Evolutionary conservation across 768 basidiomycete species (phyloP).

Genomic region (Boletus reticulatus): DNA sequence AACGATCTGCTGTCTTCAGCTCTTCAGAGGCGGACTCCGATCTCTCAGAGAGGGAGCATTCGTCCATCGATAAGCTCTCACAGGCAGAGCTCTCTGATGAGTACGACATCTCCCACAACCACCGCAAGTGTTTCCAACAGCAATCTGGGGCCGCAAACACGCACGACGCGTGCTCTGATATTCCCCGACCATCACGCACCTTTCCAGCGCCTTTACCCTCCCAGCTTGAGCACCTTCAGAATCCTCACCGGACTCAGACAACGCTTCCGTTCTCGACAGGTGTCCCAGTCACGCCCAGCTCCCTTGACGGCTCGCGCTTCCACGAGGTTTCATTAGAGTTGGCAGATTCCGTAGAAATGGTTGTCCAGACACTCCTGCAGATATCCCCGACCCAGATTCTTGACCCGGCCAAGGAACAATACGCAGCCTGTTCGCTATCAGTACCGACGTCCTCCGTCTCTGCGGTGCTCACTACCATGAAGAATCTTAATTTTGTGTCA

Average conservation of each 20-base stretch:
- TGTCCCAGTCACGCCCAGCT: slow-evolving; percentile 18
- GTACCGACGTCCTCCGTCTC: slow-evolving; percentile 87
- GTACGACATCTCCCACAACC: slow-evolving; percentile 23
- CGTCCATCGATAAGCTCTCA: slow-evolving; percentile 30
- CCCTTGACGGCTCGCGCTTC: slow-evolving; percentile 37
- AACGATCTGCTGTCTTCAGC: slow-evolving; percentile 42
- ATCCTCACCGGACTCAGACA: slow-evolving; percentile 50
- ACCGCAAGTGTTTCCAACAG: slow-evolving; percentile 26
- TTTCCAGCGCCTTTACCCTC: slow-evolving; percentile 79
- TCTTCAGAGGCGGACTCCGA: slow-evolving; percentile 54
- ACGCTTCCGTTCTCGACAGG: slow-evolving; percentile 9
- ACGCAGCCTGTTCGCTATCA: slow-evolving; percentile 83
- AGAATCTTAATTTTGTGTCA: slow-evolving; percentile 89
- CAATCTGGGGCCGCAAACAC: slow-evolving; percentile 16
- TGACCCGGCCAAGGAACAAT: slow-evolving; percentile 91
- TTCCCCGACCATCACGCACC: slow-evolving; percentile 67
- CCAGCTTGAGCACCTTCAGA: slow-evolving; percentile 71
- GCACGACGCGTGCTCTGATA: slow-evolving; percentile 27
- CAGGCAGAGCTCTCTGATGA: slow-evolving; percentile 34
- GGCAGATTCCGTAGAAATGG: slow-evolving; percentile 87
- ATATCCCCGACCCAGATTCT: slow-evolving; percentile 87
- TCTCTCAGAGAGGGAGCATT: slow-evolving; percentile 44
- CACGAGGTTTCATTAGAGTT: slow-evolving; percentile 81
- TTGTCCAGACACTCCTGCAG: slow-evolving; percentile 89
- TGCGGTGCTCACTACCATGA: slow-evolving; percentile 88